These are phyloP conservation scores for Malassezia equina DNA, from an alignment of 1,284 basidiomycete genomes.

Conservation along the genomic window DNA sequence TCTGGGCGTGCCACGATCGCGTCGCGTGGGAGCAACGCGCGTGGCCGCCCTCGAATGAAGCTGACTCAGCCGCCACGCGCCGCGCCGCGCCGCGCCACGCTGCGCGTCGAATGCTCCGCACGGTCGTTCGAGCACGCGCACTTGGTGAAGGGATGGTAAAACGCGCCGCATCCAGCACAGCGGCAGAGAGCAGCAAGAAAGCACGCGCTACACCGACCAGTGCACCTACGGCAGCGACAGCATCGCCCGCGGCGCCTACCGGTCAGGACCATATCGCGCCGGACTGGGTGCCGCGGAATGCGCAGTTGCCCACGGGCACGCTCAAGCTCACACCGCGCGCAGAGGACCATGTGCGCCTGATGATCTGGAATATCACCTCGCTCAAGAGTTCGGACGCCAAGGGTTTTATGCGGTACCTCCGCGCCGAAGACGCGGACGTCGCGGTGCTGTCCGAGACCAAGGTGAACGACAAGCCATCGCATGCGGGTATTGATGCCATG, in stretches of 20 bases:
- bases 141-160: slow-evolving; percentile 1
- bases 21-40: too few relatives aligned
- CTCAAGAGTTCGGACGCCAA: slow-evolving; percentile 37
- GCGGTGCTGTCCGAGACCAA: slow-evolving; percentile 42
- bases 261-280: slow-evolving; percentile 16
- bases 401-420: slow-evolving; percentile 39
- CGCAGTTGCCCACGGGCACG: slow-evolving; percentile 6
- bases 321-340: slow-evolving; percentile 3
- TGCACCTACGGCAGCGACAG: neutral
- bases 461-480: slow-evolving; percentile 36
- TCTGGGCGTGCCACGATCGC: neutral
- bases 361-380: slow-evolving; percentile 42
- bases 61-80: slow-evolving; percentile 1
- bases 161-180: slow-evolving; percentile 2
- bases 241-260: slow-evolving; percentile 12
- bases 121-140: neutral
- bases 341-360: slow-evolving; percentile 23
- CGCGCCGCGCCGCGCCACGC: neutral
- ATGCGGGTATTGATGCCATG: slow-evolving; percentile 24
- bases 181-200: neutral
- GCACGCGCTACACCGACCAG: neutral
- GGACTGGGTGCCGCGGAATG: slow-evolving; percentile 16
- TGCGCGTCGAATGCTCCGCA: neutral
- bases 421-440: slow-evolving; percentile 42
- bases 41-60: too few relatives aligned